Evolutionary conservation across 2,329 filamentous ascomycete genomes (phyloP).

Genomic region (Sarocladium kiliense): DNA sequence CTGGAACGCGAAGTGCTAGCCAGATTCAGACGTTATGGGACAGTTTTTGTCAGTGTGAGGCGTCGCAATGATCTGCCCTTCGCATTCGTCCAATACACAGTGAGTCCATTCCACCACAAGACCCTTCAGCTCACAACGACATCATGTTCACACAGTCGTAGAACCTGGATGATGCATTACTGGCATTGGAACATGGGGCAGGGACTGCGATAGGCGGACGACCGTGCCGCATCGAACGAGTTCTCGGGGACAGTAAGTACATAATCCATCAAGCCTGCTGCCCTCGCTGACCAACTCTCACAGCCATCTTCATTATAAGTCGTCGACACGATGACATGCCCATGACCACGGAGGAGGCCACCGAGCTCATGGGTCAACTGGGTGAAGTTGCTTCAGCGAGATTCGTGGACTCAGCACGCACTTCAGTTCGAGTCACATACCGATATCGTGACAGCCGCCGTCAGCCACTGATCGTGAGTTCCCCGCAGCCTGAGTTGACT

Average conservation of each 20-base stretch:
- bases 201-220: constrained; percentile 49
- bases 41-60: constrained; percentile 58
- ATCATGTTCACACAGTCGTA: constrained; percentile 24
- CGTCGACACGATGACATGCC: constrained; percentile 15
- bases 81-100: constrained; percentile 59
- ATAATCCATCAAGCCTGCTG: background rate
- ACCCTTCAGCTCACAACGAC: background rate
- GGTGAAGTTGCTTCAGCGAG: constrained; percentile 38
- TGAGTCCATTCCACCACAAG: constrained; percentile 27
- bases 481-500: background rate
- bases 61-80: constrained; percentile 57
- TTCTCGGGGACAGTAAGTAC: constrained; percentile 51
- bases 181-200: constrained; percentile 41
- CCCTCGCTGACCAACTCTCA: constrained; percentile 16
- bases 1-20: constrained; percentile 48
- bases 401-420: constrained; percentile 24
- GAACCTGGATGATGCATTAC: constrained; percentile 43
- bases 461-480: constrained; percentile 42
- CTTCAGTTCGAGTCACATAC: constrained; percentile 34
- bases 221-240: constrained; percentile 54
- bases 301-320: constrained; percentile 46
- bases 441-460: constrained; percentile 45
- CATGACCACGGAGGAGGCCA: constrained; percentile 39
- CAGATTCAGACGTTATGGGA: constrained; percentile 49
- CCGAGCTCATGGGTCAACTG: constrained; percentile 33